These are phyloP conservation scores for Heliamphora pulchella DNA, from an alignment of 179 eudicot species.

Conservation along the genomic window DNA sequence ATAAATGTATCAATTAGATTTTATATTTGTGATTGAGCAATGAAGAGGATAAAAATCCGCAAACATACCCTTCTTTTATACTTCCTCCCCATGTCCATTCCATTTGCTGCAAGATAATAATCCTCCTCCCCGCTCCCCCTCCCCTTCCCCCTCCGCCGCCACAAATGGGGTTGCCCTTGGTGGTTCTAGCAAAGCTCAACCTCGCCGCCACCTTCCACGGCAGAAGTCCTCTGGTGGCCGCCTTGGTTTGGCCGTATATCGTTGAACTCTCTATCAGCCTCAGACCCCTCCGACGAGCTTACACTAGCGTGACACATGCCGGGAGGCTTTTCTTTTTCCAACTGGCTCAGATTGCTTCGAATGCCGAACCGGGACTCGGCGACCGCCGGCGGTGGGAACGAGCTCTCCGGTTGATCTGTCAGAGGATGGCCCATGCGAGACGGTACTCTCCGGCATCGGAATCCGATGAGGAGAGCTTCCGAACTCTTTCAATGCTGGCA, in stretches of 20 bases:
- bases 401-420: constrained; percentile 29
- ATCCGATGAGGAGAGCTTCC: constrained; percentile 9
- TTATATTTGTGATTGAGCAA: too few relatives aligned
- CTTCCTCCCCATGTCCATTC: too few relatives aligned
- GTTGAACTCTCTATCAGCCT: constrained; percentile 19
- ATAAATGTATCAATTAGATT: too few relatives aligned
- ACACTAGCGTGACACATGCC: constrained; percentile 10
- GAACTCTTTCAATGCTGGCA: constrained; percentile 10
- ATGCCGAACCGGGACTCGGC: not conserved
- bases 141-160: too few relatives aligned
- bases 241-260: constrained; percentile 29
- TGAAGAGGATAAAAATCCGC: too few relatives aligned
- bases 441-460: not conserved
- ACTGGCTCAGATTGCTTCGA: constrained; percentile 20
- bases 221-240: constrained; percentile 14
- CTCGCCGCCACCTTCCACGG: constrained; percentile 18
- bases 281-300: constrained; percentile 18
- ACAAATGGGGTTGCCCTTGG: constrained; percentile 4
- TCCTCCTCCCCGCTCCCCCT: too few relatives aligned
- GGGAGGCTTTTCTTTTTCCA: constrained; percentile 35
- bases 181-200: constrained; percentile 31
- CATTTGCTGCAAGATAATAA: too few relatives aligned
- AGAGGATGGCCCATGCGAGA: constrained; percentile 18
- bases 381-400: constrained; percentile 27
- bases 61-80: too few relatives aligned